Percentiles rank a stretch among this genome's conserved stretches.
phyloP scores from a whole-genome alignment of 768 basidiomycete genomes.

The Tylopilus intermedius region DNA sequence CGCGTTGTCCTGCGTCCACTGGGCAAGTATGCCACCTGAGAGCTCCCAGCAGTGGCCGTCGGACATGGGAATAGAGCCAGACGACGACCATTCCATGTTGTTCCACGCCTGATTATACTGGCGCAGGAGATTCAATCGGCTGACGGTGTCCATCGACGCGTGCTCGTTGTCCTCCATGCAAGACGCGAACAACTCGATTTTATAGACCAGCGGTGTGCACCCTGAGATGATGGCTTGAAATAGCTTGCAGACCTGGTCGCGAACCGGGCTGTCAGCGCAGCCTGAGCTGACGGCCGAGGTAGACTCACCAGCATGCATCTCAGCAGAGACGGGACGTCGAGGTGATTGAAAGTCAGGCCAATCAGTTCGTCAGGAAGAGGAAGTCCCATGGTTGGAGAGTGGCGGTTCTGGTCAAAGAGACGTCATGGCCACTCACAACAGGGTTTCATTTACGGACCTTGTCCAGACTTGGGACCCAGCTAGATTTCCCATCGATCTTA shows the following conservation, averaged over 20 bases:
- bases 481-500: conserved; percentile 4
- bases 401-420: background rate
- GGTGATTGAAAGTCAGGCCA: conserved; percentile 20
- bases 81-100: conserved; percentile 18
- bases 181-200: conserved; percentile 27
- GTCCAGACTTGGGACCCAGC: background rate
- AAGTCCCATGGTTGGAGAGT: conserved; percentile 12
- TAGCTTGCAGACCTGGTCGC: conserved; percentile 26
- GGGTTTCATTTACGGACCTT: no score
- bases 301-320: conserved; percentile 25
- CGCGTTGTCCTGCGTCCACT: conserved; percentile 17
- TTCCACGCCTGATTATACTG: conserved; percentile 29
- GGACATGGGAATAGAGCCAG: conserved; percentile 10
- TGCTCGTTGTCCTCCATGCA: conserved; percentile 23
- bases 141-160: conserved; percentile 16
- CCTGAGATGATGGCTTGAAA: conserved; percentile 25
- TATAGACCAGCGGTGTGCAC: conserved; percentile 27
- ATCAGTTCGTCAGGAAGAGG: conserved; percentile 30
- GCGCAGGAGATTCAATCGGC: conserved; percentile 25
- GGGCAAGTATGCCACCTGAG: conserved; percentile 31
- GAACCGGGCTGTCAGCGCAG: background rate
- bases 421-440: no score
- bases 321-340: conserved; percentile 29
- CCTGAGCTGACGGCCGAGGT: background rate
- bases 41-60: conserved; percentile 32